Evolutionary conservation across 768 basidiomycete genomes (phyloP).

Genomic region (Mycena chlorophos): DNA sequence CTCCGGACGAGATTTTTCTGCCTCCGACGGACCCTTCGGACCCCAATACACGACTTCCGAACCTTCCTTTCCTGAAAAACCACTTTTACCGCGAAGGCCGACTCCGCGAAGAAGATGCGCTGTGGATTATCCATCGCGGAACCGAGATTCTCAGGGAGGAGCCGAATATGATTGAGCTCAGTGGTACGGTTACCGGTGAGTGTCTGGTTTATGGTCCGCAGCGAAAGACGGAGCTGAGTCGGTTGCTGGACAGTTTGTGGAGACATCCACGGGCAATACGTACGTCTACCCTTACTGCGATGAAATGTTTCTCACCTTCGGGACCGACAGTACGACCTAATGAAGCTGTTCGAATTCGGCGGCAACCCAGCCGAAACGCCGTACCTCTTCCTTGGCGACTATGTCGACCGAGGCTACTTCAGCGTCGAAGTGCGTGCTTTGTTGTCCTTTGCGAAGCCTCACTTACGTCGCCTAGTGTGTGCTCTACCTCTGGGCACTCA

Average conservation of each 20-base stretch:
- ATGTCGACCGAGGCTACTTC: constrained; percentile 92
- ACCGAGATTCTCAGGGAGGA: constrained; percentile 80
- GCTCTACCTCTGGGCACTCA: constrained; percentile 94
- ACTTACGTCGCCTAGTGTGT: constrained; percentile 67
- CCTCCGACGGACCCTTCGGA: constrained; percentile 61
- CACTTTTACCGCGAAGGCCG: constrained; percentile 98
- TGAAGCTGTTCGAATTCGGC: constrained; percentile 94
- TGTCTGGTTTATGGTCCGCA: constrained; percentile 17
- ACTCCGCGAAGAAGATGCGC: constrained; percentile 89
- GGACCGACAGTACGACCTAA: constrained; percentile 92
- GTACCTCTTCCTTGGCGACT: constrained; percentile 91
- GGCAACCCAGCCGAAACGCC: constrained; percentile 92
- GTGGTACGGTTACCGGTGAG: constrained; percentile 96
- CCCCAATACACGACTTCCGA: constrained; percentile 70
- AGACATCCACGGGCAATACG: constrained; percentile 99
- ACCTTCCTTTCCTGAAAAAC: constrained; percentile 96
- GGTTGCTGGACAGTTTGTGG: constrained; percentile 71
- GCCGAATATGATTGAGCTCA: constrained; percentile 88
- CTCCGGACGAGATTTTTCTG: constrained; percentile 89
- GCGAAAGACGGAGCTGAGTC: neutral
- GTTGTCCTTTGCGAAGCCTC: constrained; percentile 1
- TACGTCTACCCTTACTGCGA: constrained; percentile 40
- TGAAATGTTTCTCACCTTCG: neutral
- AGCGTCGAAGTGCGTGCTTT: constrained; percentile 72
- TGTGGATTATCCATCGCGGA: constrained; percentile 88